Evolutionary conservation across 768 basidiomycete genomes (phyloP).

Genomic region (Tricholoma saponaceum): DNA sequence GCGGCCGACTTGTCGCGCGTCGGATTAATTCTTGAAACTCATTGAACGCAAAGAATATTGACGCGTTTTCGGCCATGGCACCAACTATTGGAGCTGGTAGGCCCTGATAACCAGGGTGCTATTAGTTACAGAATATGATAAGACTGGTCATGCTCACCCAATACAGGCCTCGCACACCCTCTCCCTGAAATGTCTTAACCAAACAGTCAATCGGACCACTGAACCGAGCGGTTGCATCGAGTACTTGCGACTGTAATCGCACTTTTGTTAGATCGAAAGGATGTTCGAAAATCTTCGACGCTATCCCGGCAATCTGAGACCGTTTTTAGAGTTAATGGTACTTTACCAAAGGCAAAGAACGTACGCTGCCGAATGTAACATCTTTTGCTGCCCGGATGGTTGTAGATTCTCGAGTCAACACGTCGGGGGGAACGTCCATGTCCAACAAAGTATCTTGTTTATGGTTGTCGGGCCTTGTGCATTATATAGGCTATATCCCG

Average conservation of each 20-base stretch:
- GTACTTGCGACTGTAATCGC: conserved; percentile 85
- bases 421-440: conserved; percentile 20
- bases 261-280: conserved; percentile 97
- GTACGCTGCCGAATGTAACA: conserved; percentile 21
- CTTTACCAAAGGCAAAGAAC: background rate
- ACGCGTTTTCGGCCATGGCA: conserved; percentile 90
- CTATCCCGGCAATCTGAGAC: conserved; percentile 75
- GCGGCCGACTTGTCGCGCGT: conserved; percentile 25
- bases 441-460: background rate
- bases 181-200: conserved; percentile 70
- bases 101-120: conserved; percentile 49
- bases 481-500: conserved; percentile 6
- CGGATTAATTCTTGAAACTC: conserved; percentile 66
- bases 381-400: conserved; percentile 15
- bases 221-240: conserved; percentile 53
- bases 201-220: conserved; percentile 88
- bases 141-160: conserved; percentile 48
- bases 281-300: conserved; percentile 81
- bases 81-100: conserved; percentile 88
- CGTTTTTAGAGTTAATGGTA: background rate
- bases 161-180: conserved; percentile 84
- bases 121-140: conserved; percentile 2
- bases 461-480: background rate
- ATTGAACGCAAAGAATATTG: conserved; percentile 82
- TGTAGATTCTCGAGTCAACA: conserved; percentile 14